These are phyloP conservation scores for Naegleria fowleri DNA, from an alignment of 208 protist genomes.

Conservation along the genomic window DNA sequence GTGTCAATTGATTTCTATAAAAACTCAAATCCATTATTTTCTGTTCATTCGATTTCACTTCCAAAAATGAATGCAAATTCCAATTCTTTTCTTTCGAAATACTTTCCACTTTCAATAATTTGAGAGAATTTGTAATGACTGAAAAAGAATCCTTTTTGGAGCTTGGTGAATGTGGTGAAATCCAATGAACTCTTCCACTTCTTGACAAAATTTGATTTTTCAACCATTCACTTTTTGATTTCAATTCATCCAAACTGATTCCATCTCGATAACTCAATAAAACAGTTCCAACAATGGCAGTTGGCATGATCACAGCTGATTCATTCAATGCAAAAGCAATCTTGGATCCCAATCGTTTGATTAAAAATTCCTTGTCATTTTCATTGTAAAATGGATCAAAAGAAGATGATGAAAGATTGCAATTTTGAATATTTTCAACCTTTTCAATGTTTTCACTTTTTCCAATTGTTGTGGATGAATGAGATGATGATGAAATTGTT, in stretches of 20 bases:
- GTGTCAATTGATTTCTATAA: constrained; percentile 17
- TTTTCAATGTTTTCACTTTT: background rate
- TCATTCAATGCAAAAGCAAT: constrained; percentile 30
- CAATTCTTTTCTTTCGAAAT: background rate
- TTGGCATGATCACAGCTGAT: constrained; percentile 63
- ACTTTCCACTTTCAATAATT: background rate
- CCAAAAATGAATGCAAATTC: background rate
- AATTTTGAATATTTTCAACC: background rate
- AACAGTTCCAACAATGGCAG: constrained; percentile 60
- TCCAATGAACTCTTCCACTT: background rate
- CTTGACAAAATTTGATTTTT: background rate
- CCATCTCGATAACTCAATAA: constrained; percentile 41
- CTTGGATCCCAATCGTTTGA: constrained; percentile 22
- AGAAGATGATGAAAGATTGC: no score
- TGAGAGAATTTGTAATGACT: background rate
- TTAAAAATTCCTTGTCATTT: background rate
- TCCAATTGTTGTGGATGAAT: constrained; percentile 49
- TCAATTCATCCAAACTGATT: constrained; percentile 8
- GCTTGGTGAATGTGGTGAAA: no score
- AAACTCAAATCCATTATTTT: background rate
- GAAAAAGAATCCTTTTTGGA: background rate
- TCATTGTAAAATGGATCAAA: background rate
- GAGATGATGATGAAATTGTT: no score
- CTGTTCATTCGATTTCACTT: background rate
- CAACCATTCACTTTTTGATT: background rate